These are phyloP conservation scores for Penicillium longicatenatum DNA, from an alignment of 495 filamentous ascomycete genomes.

Conservation along the genomic window DNA sequence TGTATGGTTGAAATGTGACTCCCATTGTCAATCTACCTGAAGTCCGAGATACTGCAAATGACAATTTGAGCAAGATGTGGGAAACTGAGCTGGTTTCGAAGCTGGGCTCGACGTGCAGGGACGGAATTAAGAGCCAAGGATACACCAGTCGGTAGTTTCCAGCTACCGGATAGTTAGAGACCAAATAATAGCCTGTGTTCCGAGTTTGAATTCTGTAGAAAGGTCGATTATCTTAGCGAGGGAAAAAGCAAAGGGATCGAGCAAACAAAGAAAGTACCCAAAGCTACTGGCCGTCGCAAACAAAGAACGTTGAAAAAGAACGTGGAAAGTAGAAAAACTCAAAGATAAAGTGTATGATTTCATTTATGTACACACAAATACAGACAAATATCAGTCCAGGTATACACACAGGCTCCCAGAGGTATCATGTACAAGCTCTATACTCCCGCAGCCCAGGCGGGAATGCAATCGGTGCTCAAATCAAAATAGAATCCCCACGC, in stretches of 20 bases:
- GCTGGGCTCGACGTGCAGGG: neutral
- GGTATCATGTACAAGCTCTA: constrained; percentile 38
- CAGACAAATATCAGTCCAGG: constrained; percentile 10
- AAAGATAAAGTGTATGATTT: constrained; percentile 4
- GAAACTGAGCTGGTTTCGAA: neutral
- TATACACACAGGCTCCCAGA: constrained; percentile 14
- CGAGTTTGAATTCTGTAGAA: neutral
- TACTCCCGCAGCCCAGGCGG: constrained; percentile 21
- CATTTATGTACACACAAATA: constrained; percentile 24
- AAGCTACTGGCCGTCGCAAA: neutral
- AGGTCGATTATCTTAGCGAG: neutral
- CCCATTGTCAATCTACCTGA: neutral
- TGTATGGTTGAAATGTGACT: constrained; percentile 30
- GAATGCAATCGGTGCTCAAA: constrained; percentile 24
- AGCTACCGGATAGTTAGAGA: neutral
- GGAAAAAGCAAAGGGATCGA: neutral
- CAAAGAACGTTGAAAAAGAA: constrained; percentile 6
- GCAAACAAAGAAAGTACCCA: constrained; percentile 1
- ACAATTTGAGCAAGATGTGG: neutral
- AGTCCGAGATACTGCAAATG: neutral
- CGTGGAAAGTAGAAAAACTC: constrained; percentile 4
- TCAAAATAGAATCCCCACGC: constrained; percentile 11
- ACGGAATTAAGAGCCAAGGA: too few species aligned
- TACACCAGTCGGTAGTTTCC: too few species aligned
- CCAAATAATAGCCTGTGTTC: neutral